Evolutionary conservation across 2,329 filamentous ascomycete genomes (phyloP).

Genomic region (Diaporthe destruens): DNA sequence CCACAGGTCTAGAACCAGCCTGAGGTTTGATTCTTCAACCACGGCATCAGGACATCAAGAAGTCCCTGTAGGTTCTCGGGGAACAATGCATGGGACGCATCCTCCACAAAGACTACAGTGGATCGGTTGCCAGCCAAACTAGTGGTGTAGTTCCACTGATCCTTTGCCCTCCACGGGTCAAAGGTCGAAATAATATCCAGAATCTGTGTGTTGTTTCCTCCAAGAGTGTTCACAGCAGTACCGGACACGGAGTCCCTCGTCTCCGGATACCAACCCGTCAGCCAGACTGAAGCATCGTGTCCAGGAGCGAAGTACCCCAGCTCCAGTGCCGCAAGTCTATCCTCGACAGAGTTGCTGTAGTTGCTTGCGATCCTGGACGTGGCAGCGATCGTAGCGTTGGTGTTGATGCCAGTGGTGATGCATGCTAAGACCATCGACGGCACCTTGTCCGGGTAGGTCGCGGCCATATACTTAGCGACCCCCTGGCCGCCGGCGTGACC

Average conservation of each 20-base stretch:
- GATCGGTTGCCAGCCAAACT: neutral
- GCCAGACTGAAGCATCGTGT: conserved; percentile 2
- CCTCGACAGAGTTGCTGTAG: conserved; percentile 6
- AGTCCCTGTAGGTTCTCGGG: conserved; percentile 6
- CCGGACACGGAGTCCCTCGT: neutral
- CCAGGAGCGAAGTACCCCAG: conserved; percentile 1
- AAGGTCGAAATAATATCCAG: conserved; percentile 14
- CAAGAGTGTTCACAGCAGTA: neutral
- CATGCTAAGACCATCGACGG: conserved; percentile 14
- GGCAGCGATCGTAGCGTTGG: conserved; percentile 6
- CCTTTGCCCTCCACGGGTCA: neutral
- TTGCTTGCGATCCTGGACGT: neutral
- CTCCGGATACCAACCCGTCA: neutral
- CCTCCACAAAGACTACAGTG: conserved; percentile 12
- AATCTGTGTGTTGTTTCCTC: conserved; percentile 5
- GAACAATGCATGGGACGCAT: conserved; percentile 14
- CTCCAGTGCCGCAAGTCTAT: conserved; percentile 6
- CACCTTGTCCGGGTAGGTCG: conserved; percentile 1
- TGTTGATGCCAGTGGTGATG: conserved; percentile 1
- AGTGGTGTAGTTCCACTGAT: conserved; percentile 12
- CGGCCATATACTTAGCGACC: conserved; percentile 1
- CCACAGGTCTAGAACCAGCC: neutral
- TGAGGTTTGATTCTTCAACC: neutral
- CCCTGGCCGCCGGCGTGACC: conserved; percentile 1
- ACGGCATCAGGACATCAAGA: conserved; percentile 5